Conservation (phyloP, 495 filamentous ascomycete genomes). For the Cetradonia linearis region DNA sequence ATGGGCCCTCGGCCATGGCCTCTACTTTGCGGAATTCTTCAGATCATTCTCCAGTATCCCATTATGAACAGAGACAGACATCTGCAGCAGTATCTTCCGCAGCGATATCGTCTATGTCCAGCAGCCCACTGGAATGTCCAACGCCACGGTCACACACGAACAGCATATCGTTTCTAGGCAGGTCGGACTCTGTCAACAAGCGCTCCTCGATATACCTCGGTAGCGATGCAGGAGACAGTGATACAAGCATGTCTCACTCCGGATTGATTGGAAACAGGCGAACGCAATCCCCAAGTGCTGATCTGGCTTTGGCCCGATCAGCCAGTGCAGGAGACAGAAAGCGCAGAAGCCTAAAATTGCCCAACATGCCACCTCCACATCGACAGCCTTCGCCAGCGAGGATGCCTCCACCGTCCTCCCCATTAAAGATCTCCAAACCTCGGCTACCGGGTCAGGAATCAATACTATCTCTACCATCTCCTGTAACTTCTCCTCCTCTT, state of each 20-base stretch:
- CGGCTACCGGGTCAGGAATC: constrained; percentile 65
- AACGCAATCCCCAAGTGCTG: constrained; percentile 85
- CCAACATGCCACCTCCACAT: constrained; percentile 62
- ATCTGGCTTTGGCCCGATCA: constrained; percentile 59
- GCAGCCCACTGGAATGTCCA: constrained; percentile 80
- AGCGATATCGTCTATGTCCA: constrained; percentile 65
- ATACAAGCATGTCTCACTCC: constrained; percentile 83
- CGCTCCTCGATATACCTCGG: constrained; percentile 64
- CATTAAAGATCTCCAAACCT: constrained; percentile 76
- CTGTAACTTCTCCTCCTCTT: constrained; percentile 79
- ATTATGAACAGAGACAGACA: constrained; percentile 41
- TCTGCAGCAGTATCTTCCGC: constrained; percentile 47
- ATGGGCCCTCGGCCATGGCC: constrained; percentile 39
- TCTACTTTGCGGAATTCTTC: constrained; percentile 28
- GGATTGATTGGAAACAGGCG: constrained; percentile 54
- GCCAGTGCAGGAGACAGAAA: constrained; percentile 67
- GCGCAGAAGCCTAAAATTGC: constrained; percentile 69
- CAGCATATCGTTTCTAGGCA: constrained; percentile 49
- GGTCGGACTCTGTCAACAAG: constrained; percentile 48
- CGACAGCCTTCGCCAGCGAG: constrained; percentile 81
- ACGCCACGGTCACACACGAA: constrained; percentile 83
- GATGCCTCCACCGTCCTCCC: constrained; percentile 66
- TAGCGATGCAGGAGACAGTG: constrained; percentile 66
- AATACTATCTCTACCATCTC: constrained; percentile 64
- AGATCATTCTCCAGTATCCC: constrained; percentile 29